These are phyloP conservation scores for Daedaleopsis nitida DNA, from an alignment of 768 basidiomycete genomes.

Conservation along the genomic window DNA sequence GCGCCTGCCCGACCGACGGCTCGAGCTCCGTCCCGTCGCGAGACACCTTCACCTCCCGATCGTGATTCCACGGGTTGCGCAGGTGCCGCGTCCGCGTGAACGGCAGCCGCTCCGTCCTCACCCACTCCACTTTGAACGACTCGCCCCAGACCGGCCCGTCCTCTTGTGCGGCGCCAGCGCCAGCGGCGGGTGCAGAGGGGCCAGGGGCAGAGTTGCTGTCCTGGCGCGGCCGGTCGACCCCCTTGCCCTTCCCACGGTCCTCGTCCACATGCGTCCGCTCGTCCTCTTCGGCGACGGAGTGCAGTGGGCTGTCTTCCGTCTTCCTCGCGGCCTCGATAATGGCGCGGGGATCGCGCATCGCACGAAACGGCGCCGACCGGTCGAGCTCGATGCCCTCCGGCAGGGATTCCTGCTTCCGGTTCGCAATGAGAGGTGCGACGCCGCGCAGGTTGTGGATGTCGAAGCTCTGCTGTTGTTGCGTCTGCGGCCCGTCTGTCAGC, in stretches of 20 bases:
- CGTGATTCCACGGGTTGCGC: slow-evolving; percentile 93
- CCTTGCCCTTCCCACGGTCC: neutral
- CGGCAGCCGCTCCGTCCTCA: slow-evolving; percentile 67
- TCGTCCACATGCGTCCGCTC: slow-evolving; percentile 19
- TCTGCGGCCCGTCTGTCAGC: slow-evolving; percentile 33
- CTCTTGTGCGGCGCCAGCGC: slow-evolving; percentile 17
- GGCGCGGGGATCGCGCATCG: slow-evolving; percentile 26
- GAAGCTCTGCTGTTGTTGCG: slow-evolving; percentile 15
- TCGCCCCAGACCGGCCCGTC: slow-evolving; percentile 60
- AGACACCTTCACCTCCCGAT: slow-evolving; percentile 78
- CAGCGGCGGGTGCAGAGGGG: no score
- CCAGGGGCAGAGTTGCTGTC: neutral
- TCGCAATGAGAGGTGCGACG: slow-evolving; percentile 14
- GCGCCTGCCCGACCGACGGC: slow-evolving; percentile 64
- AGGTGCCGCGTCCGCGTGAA: slow-evolving; percentile 79
- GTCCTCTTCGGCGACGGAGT: slow-evolving; percentile 27
- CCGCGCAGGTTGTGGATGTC: slow-evolving; percentile 7
- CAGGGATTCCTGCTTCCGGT: slow-evolving; percentile 4
- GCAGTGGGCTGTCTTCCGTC: slow-evolving; percentile 15
- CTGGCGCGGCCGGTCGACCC: slow-evolving; percentile 21
- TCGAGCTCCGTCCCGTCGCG: slow-evolving; percentile 93
- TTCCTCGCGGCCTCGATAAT: neutral
- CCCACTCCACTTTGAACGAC: slow-evolving; percentile 83
- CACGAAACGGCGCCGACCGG: slow-evolving; percentile 40
- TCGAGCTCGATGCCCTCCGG: slow-evolving; percentile 42